phyloP scores from a whole-genome alignment of 176 grass and related monocot genomes.

The Sorghum bicolor region DNA sequence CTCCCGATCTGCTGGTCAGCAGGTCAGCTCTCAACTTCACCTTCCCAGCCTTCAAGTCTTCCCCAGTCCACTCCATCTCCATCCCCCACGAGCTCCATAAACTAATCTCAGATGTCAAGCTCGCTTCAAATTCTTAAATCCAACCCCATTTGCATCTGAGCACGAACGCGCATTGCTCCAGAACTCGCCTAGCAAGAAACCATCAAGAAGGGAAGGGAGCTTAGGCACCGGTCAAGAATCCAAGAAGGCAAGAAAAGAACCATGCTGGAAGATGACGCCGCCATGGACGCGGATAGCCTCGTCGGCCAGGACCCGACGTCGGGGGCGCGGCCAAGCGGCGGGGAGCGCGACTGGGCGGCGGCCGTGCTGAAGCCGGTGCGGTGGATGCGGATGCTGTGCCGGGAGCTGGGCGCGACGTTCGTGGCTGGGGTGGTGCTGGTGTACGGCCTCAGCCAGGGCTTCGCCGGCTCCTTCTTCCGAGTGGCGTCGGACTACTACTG shows the following conservation, averaged over 20 bases:
- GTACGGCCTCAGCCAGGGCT: slow-evolving; percentile 84
- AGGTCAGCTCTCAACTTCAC: neutral
- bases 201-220: neutral
- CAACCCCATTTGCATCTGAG: neutral
- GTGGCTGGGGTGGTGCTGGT: slow-evolving; percentile 79
- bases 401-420: slow-evolving; percentile 75
- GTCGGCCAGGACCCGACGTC: slow-evolving; percentile 22
- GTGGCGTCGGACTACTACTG: slow-evolving; percentile 93
- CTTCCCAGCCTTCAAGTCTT: slow-evolving; percentile 19
- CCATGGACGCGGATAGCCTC: slow-evolving; percentile 49
- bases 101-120: slow-evolving; percentile 15
- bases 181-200: neutral
- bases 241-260: neutral
- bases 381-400: slow-evolving; percentile 85
- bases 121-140: slow-evolving; percentile 7
- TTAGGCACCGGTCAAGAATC: neutral
- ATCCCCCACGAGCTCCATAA: neutral
- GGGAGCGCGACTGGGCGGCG: neutral
- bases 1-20: neutral
- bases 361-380: slow-evolving; percentile 43
- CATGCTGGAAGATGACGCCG: slow-evolving; percentile 21
- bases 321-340: neutral
- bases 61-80: slow-evolving; percentile 3
- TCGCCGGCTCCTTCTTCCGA: slow-evolving; percentile 64
- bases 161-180: neutral